Evolutionary conservation across 345 rosid genomes (phyloP).

Genomic region (Brassica juncea): DNA sequence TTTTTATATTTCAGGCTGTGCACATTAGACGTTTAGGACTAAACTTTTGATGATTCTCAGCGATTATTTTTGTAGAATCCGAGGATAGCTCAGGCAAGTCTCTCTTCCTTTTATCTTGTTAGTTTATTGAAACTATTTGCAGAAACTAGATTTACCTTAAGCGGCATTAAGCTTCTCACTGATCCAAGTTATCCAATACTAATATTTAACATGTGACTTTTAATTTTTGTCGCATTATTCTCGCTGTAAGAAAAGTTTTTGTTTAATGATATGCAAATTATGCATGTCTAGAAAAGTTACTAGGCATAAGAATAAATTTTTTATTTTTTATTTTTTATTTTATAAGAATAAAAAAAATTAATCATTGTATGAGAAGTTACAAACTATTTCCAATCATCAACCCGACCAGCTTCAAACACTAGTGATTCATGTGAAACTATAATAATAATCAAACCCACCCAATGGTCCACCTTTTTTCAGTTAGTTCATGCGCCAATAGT

Average conservation of each 20-base stretch:
- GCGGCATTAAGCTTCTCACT: not conserved
- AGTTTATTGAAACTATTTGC: not conserved
- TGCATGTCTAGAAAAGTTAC: slow-evolving; percentile 11
- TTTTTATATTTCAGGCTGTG: slow-evolving; percentile 2
- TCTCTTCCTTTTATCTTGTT: not conserved
- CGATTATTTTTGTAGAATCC: slow-evolving; percentile 27
- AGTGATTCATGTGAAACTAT: slow-evolving; percentile 31
- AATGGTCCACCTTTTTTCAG: slow-evolving; percentile 10
- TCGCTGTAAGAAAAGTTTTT: not conserved
- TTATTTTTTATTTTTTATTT: no score
- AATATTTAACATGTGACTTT: not conserved
- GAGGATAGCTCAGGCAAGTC: slow-evolving; percentile 21
- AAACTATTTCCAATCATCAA: slow-evolving; percentile 25
- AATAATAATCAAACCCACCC: not conserved
- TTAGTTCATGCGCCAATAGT: slow-evolving; percentile 25
- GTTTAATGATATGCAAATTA: not conserved
- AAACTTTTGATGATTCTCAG: slow-evolving; percentile 17
- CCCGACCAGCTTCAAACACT: not conserved
- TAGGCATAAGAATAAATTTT: not conserved
- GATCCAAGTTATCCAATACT: not conserved
- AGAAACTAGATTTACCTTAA: not conserved
- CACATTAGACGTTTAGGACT: slow-evolving; percentile 25
- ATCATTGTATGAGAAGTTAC: not conserved
- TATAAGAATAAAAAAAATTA: not conserved
- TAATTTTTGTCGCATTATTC: not conserved